Conservation (phyloP, 208 protist species). For the Porcisia deanei region DNA sequence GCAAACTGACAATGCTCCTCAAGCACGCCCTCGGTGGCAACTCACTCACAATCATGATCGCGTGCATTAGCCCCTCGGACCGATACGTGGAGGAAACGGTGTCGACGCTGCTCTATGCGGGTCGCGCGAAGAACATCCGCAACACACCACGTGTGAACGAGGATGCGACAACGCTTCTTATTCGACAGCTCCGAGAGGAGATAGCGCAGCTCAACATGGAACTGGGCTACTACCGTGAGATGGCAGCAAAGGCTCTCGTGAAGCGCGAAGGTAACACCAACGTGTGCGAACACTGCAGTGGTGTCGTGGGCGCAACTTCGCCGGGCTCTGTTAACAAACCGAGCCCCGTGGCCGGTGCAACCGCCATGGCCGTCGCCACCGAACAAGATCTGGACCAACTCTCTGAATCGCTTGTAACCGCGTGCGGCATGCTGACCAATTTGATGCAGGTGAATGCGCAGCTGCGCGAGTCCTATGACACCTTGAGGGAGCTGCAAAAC, state of each 20-base stretch:
- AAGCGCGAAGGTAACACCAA: conserved; percentile 1
- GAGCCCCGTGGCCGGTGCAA: not conserved
- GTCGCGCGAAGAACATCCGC: conserved; percentile 84
- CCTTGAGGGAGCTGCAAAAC: conserved; percentile 40
- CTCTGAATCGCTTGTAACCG: conserved; percentile 74
- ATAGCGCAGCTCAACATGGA: conserved; percentile 79
- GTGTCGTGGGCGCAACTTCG: not conserved
- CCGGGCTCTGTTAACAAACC: not conserved
- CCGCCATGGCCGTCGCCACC: not conserved
- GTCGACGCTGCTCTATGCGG: conserved; percentile 91
- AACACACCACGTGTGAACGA: conserved; percentile 88
- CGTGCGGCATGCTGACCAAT: conserved; percentile 78
- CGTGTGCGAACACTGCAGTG: conserved; percentile 12
- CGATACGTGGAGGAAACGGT: conserved; percentile 85
- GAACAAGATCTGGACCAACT: conserved; percentile 40
- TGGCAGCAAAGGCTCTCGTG: conserved; percentile 32
- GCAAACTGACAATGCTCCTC: conserved; percentile 89
- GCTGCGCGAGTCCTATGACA: conserved; percentile 80
- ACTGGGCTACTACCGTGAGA: conserved; percentile 67
- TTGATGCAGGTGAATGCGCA: conserved; percentile 74
- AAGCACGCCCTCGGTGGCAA: conserved; percentile 89
- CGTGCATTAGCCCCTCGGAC: conserved; percentile 87
- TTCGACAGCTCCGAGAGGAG: conserved; percentile 73
- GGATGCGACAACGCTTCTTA: conserved; percentile 66
- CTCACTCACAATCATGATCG: conserved; percentile 92